Evolutionary conservation across 2,329 filamentous ascomycete genomes (phyloP).

Genomic region (Sphaerostilbella broomeana): DNA sequence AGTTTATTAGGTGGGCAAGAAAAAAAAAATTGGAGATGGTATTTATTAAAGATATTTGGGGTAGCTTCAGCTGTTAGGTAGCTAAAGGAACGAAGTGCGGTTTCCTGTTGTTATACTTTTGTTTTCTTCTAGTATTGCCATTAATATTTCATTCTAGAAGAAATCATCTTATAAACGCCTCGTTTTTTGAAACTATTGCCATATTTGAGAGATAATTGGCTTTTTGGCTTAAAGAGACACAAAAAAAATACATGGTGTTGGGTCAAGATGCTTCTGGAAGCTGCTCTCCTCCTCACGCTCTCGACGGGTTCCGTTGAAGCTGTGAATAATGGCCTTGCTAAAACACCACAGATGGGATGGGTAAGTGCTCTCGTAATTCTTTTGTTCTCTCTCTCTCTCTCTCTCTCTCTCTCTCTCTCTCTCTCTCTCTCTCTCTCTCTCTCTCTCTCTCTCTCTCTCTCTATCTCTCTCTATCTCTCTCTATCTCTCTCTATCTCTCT

Average conservation of each 20-base stretch:
- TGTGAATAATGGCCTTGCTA: slow-evolving; percentile 7
- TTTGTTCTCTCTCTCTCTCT: no score
- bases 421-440: no score
- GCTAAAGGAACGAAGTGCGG: not conserved
- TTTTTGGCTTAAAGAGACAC: no score
- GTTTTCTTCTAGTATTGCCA: not conserved
- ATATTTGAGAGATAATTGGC: no score
- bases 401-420: no score
- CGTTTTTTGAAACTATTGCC: no score
- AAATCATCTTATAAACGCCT: no score
- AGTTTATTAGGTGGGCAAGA: not conserved
- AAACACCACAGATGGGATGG: slow-evolving; percentile 14
- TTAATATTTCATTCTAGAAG: no score
- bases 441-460: no score
- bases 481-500: no score
- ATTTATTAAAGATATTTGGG: not conserved
- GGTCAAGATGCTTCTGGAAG: slow-evolving; percentile 1
- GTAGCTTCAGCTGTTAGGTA: not conserved
- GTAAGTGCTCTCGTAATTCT: not conserved
- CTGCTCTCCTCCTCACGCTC: slow-evolving; percentile 4
- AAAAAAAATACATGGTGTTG: no score
- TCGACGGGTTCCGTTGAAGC: slow-evolving; percentile 2
- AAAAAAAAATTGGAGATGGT: not conserved
- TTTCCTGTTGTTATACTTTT: not conserved
- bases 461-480: no score